Evolutionary conservation across 1,284 basidiomycete genomes (phyloP), one percentile per base, ranked within the genome.

Genomic region (Xanthoconium separans): DNA sequence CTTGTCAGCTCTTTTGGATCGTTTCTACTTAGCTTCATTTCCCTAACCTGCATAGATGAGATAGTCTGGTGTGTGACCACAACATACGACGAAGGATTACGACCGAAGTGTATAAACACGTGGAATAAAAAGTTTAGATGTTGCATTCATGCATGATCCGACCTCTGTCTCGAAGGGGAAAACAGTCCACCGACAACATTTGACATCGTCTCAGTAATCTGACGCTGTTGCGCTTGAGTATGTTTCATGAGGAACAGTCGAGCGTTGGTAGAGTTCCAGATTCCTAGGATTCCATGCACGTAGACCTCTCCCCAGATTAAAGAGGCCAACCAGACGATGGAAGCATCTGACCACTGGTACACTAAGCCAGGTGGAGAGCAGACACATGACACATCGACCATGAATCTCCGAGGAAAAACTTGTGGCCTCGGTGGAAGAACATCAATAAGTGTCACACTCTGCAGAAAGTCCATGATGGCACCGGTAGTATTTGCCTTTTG

Each of bases 251-350:
- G 84, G 75, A 96, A 96, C 47, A 96, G 72, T 27, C 90, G 84
- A 18, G 95, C 91, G 43, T 84, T 87, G 11, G 93, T 95, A 42
- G 84, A 83, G 61, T 89, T 90, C 93, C 93, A 95, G 37, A 93
- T 83, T 8, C 91, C 91, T 31, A 93, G 74, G 6, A 94, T 87
- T 9, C 86, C 87, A 39, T 86, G 85, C n/a, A 97, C 88, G 66
- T 95, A 97, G 22, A 95, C 83, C 66, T 95, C 92, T 42, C 94
- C 94, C 93, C 94, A 97, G 34, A 95, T 84, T 49, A 96, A 73
- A 1, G 89, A 92, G 10, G 92, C 91, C 44, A 95, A 77, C 94
- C 94, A 96, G 12, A 95, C 81, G 51, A 88, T 79, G 5, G 91
- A 93, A 4, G 91, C 87, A 59, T 93, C 87, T 5, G 92, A 89